phyloP scores from a whole-genome alignment of 2,329 filamentous ascomycete species.

The Calonectria multiphialidica region DNA sequence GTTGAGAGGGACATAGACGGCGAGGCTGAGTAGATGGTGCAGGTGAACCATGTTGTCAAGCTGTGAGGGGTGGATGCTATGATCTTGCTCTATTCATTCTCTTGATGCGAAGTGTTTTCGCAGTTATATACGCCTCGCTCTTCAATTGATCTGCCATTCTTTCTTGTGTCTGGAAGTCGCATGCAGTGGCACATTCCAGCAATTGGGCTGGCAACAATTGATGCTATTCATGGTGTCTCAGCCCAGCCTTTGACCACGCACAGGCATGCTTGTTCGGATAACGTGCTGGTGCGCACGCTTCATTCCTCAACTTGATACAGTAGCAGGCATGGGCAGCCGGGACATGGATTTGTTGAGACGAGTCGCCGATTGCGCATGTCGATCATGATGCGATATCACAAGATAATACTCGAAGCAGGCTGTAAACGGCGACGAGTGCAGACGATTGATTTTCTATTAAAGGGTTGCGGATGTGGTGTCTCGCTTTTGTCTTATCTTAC shows the following conservation, averaged over 20 bases:
- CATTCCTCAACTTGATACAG: conserved; percentile 31
- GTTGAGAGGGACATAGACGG: conserved; percentile 25
- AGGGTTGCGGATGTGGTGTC: not conserved
- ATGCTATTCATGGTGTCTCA: conserved; percentile 38
- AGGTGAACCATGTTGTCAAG: conserved; percentile 39
- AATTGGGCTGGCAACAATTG: conserved; percentile 32
- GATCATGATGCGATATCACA: conserved; percentile 5
- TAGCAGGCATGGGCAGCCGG: not conserved
- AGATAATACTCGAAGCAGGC: not conserved
- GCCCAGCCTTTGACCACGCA: conserved; percentile 24
- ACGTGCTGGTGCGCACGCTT: conserved; percentile 3
- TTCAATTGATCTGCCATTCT: not conserved
- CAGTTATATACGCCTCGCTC: conserved; percentile 34
- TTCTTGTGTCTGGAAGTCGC: conserved; percentile 31
- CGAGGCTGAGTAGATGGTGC: conserved; percentile 34
- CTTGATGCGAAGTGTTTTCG: conserved; percentile 13
- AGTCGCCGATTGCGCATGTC: not conserved
- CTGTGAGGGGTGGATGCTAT: conserved; percentile 8
- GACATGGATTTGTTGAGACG: not conserved
- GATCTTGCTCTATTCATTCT: not conserved
- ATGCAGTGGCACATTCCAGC: conserved; percentile 51
- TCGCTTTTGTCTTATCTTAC: not conserved
- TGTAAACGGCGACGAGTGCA: not conserved
- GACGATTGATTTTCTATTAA: not conserved
- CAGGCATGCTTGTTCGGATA: conserved; percentile 31